Evolutionary conservation across 2,329 filamentous ascomycete genomes (phyloP).

Genomic region (Lasiodiplodia theobromae): DNA sequence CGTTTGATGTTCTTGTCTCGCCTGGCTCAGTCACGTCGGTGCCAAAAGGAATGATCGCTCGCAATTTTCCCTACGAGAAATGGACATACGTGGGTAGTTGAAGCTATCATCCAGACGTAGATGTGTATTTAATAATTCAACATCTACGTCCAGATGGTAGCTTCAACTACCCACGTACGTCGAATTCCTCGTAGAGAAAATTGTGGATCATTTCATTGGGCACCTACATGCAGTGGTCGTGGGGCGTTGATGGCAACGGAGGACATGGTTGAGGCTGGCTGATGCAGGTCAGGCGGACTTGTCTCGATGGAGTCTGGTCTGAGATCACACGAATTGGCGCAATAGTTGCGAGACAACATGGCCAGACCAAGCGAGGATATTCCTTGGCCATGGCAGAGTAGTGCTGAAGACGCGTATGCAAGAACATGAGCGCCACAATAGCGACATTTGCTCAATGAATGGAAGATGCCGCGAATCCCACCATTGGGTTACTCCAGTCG

Average conservation of each 20-base stretch:
- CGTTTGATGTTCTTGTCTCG: not conserved
- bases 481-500: not conserved
- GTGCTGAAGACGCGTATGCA: not conserved
- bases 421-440: not conserved
- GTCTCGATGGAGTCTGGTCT: not conserved
- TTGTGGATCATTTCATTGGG: too few species aligned
- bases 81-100: too few species aligned
- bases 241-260: not conserved
- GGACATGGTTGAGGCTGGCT: not conserved
- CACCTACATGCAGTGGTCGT: too few species aligned
- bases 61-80: too few species aligned
- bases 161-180: too few species aligned
- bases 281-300: constrained; percentile 3
- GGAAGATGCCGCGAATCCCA: not conserved
- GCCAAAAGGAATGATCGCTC: too few species aligned
- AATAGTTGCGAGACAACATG: not conserved
- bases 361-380: not conserved
- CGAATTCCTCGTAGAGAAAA: too few species aligned
- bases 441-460: not conserved
- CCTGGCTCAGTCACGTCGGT: too few species aligned
- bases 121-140: too few species aligned
- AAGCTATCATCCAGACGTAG: too few species aligned
- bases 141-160: too few species aligned
- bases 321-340: constrained; percentile 12
- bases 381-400: not conserved